These are phyloP conservation scores for Lentinus polychrous DNA, from an alignment of 1,284 basidiomycete genomes.

Conservation along the genomic window DNA sequence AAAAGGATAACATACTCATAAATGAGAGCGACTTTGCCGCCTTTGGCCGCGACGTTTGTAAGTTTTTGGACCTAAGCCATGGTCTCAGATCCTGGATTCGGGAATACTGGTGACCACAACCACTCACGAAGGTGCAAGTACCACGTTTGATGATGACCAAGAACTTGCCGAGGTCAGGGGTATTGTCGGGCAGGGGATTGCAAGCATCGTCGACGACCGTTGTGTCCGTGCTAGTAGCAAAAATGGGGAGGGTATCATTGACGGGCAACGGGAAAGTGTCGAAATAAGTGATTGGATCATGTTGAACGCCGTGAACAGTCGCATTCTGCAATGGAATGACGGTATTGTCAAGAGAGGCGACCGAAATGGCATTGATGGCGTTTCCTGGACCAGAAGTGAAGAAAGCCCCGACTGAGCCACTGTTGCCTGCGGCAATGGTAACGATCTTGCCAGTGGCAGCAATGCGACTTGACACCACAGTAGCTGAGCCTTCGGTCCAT, in stretches of 20 bases:
- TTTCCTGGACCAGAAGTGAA: constrained; percentile 43
- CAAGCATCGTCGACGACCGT: constrained; percentile 46
- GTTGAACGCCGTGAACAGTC: constrained; percentile 31
- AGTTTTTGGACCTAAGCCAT: constrained; percentile 34
- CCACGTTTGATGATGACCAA: constrained; percentile 47
- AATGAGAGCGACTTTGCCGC: constrained; percentile 40
- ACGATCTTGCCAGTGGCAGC: constrained; percentile 44
- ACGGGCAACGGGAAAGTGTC: constrained; percentile 31
- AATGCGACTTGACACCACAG: constrained; percentile 51
- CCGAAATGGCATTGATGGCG: constrained; percentile 42
- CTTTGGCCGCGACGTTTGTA: constrained; percentile 42
- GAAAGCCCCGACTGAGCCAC: constrained; percentile 39
- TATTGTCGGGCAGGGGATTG: constrained; percentile 41
- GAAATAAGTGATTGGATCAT: constrained; percentile 38
- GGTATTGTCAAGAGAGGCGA: constrained; percentile 43
- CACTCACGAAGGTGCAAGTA: constrained; percentile 38
- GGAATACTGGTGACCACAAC: background rate
- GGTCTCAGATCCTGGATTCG: background rate
- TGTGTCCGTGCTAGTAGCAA: constrained; percentile 35
- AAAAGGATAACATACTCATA: constrained; percentile 37
- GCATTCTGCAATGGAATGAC: constrained; percentile 33
- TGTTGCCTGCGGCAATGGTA: constrained; percentile 41
- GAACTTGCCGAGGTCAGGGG: constrained; percentile 42
- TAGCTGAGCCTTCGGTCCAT: constrained; percentile 47
- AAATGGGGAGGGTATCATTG: constrained; percentile 31